A percentile compares a stretch with the other conserved stretches of the same genome.
Conservation (phyloP, 176 grass and related monocot species). For the Aegilops umbellulata region DNA sequence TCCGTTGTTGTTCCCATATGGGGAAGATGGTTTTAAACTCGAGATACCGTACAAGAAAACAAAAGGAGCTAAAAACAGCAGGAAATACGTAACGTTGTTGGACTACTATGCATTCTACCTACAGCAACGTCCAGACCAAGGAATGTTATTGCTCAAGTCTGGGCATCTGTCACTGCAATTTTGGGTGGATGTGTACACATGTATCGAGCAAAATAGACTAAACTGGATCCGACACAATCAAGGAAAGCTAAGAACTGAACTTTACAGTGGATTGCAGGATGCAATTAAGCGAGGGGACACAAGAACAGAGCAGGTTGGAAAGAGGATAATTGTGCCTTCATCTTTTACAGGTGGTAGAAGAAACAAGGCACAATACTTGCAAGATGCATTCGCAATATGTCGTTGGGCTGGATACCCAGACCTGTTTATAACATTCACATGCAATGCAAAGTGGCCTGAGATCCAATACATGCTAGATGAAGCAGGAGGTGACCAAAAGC, state of each 20-base stretch:
- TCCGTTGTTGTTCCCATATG: too few species aligned
- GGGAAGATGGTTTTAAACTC: too few species aligned
- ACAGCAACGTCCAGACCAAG: neutral
- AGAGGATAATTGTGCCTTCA: slow-evolving; percentile 15
- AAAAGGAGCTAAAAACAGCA: neutral
- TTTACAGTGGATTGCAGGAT: neutral
- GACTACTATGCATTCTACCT: neutral
- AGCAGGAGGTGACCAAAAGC: too few species aligned
- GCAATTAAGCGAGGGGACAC: neutral
- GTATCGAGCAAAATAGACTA: neutral
- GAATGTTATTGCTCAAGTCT: neutral
- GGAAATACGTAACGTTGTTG: neutral
- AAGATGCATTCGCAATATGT: neutral
- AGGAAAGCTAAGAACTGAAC: neutral
- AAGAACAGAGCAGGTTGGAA: neutral
- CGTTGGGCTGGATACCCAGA: too few species aligned
- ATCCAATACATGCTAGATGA: too few species aligned
- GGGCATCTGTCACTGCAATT: too few species aligned
- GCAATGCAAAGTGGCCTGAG: too few species aligned
- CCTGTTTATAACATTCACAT: too few species aligned
- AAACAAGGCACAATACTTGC: slow-evolving; percentile 21
- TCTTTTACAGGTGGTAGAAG: neutral
- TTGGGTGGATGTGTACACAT: neutral
- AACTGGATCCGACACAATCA: neutral
- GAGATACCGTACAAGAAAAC: neutral